A percentile compares a stretch with the other conserved stretches of the same genome.
phyloP scores from a whole-genome alignment of 257 asterid genomes.

The Dorcoceras hygrometricum region DNA sequence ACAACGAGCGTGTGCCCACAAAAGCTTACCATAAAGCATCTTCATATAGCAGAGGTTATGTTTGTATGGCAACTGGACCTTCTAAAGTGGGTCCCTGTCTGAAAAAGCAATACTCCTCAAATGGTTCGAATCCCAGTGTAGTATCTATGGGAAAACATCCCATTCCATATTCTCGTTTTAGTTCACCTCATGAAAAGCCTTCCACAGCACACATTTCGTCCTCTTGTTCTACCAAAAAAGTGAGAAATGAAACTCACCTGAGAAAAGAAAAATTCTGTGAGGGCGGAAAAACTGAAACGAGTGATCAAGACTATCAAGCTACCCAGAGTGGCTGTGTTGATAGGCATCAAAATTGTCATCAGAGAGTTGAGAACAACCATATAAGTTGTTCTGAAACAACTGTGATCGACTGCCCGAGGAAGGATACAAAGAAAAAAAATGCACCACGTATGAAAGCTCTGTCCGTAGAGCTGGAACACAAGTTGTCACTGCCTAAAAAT shows the following conservation, averaged over 20 bases:
- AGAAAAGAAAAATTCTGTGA: conserved; percentile 33
- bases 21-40: conserved; percentile 43
- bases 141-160: conserved; percentile 29
- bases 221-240: conserved; percentile 29
- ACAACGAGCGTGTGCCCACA: conserved; percentile 63
- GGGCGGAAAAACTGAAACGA: conserved; percentile 26
- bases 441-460: conserved; percentile 32
- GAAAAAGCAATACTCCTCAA: conserved; percentile 34
- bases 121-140: conserved; percentile 29
- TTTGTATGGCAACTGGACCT: conserved; percentile 35
- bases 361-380: conserved; percentile 30
- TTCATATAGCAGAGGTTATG: conserved; percentile 28
- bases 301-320: conserved; percentile 34
- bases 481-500: conserved; percentile 26
- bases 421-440: conserved; percentile 32
- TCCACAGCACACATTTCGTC: conserved; percentile 28
- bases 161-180: conserved; percentile 26
- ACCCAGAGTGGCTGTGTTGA: conserved; percentile 30
- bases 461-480: conserved; percentile 29
- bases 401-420: conserved; percentile 36
- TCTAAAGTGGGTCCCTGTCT: conserved; percentile 35
- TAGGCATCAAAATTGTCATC: conserved; percentile 35
- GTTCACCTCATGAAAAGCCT: conserved; percentile 34
- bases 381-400: conserved; percentile 28
- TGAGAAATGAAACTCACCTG: conserved; percentile 20